Evolutionary conservation across 495 filamentous ascomycete genomes (phyloP).

Genomic region (Neurospora sp.): DNA sequence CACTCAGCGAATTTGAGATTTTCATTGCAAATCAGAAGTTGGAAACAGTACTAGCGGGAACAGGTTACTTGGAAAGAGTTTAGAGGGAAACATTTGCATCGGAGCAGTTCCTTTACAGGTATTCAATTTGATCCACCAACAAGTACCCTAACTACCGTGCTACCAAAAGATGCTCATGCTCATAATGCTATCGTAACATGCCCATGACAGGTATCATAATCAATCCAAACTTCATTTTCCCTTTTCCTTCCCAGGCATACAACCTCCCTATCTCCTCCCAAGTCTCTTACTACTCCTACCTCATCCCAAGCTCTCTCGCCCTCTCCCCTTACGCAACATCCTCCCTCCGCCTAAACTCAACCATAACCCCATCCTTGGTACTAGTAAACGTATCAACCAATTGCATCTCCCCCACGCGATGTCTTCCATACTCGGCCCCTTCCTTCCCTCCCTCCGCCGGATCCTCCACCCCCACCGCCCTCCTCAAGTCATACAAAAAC

Average conservation of each 20-base stretch:
- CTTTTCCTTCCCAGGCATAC: not conserved
- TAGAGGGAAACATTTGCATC: not conserved
- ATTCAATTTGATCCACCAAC: not conserved
- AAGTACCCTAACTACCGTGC: not conserved
- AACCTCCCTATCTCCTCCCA: too few species aligned
- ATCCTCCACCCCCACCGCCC: conserved; percentile 28
- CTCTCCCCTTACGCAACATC: not conserved
- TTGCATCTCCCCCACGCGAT: conserved; percentile 41
- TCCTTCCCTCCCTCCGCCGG: conserved; percentile 30
- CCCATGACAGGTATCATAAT: too few species aligned
- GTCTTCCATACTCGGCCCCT: conserved; percentile 36
- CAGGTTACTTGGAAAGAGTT: not conserved
- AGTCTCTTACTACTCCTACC: too few species aligned
- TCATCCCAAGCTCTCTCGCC: too few species aligned
- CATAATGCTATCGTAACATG: not conserved
- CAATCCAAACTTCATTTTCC: not conserved
- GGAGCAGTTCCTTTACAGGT: not conserved
- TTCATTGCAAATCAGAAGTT: not conserved
- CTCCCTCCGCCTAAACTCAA: conserved; percentile 40
- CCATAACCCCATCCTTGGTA: conserved; percentile 45
- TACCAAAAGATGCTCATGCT: not conserved
- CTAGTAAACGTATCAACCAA: conserved; percentile 49
- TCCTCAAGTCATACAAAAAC: conserved; percentile 39
- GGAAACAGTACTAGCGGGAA: not conserved
- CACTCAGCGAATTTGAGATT: too few species aligned